These are phyloP conservation scores for Camellia sinensis DNA, from an alignment of 148 eudicot genomes.

Conservation along the genomic window DNA sequence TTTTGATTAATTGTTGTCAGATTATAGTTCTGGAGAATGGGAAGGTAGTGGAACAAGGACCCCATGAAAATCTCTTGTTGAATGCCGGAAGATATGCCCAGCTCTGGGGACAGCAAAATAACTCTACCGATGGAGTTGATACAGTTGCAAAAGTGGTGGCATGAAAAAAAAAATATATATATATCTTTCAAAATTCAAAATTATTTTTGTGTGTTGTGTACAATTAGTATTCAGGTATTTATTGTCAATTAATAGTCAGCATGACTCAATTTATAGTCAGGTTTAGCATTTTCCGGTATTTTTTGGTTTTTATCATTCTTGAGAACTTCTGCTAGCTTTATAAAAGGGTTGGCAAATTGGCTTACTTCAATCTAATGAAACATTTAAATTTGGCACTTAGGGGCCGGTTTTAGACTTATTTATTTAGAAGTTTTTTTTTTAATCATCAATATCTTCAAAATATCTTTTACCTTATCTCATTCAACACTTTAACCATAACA, in stretches of 20 bases:
- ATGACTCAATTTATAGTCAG: not conserved
- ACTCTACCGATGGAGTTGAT: slow-evolving; percentile 57
- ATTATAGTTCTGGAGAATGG: slow-evolving; percentile 91
- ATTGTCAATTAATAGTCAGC: not conserved
- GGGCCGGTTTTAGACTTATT: not conserved
- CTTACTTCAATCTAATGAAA: no score
- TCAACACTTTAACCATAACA: not conserved
- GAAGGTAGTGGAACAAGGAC: slow-evolving; percentile 92
- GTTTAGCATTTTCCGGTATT: not conserved
- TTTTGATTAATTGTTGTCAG: slow-evolving; percentile 32
- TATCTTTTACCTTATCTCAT: not conserved
- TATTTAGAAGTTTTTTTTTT: no score
- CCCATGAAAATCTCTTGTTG: slow-evolving; percentile 71
- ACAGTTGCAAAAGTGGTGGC: slow-evolving; percentile 39
- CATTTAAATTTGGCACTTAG: not conserved
- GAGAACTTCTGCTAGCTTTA: no score
- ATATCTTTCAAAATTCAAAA: not conserved
- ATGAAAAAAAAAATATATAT: slow-evolving; percentile 1
- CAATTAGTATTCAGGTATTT: not conserved
- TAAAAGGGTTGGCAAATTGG: no score
- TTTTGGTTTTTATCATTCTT: no score
- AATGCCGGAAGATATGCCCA: slow-evolving; percentile 86
- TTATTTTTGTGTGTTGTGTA: slow-evolving; percentile 4
- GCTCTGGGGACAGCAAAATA: slow-evolving; percentile 94
- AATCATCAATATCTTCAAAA: not conserved